Conservation (phyloP, 164 flowering plant species). For the Litsea cubeba region DNA sequence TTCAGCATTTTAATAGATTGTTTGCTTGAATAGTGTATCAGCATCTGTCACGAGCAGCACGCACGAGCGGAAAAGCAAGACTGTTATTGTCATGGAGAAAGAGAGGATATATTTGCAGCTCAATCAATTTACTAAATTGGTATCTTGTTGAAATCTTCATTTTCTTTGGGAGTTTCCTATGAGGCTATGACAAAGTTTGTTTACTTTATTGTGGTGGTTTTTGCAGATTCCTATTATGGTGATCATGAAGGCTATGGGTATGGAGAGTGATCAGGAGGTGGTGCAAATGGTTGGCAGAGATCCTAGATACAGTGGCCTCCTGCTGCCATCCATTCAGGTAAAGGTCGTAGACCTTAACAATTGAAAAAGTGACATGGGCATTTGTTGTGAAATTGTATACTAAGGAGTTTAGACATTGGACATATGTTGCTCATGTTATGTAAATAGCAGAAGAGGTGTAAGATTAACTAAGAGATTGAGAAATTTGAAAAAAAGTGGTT, state of each 20-base stretch:
- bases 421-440: no score
- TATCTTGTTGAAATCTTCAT: neutral
- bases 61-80: conserved; percentile 68
- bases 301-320: conserved; percentile 66
- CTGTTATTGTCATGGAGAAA: conserved; percentile 71
- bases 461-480: no score
- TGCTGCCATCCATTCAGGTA: conserved; percentile 95
- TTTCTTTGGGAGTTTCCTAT: neutral
- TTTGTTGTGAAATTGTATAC: no score
- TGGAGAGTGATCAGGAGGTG: conserved; percentile 96
- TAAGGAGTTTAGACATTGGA: neutral
- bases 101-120: conserved; percentile 64
- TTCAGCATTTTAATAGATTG: neutral
- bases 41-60: conserved; percentile 94
- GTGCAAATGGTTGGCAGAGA: conserved; percentile 97
- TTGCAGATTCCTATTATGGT: conserved; percentile 83
- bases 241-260: conserved; percentile 95
- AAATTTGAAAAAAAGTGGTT: no score
- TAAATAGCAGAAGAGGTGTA: no score
- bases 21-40: conserved; percentile 42
- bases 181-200: neutral
- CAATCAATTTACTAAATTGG: conserved; percentile 40
- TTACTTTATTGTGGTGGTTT: neutral
- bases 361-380: no score
- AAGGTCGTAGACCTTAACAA: conserved; percentile 3